Percentiles rank a stretch among this genome's conserved stretches.
These are phyloP conservation scores for Paramecium octaurelia DNA, from an alignment of 73 alveolate genomes.

Conservation along the genomic window DNA sequence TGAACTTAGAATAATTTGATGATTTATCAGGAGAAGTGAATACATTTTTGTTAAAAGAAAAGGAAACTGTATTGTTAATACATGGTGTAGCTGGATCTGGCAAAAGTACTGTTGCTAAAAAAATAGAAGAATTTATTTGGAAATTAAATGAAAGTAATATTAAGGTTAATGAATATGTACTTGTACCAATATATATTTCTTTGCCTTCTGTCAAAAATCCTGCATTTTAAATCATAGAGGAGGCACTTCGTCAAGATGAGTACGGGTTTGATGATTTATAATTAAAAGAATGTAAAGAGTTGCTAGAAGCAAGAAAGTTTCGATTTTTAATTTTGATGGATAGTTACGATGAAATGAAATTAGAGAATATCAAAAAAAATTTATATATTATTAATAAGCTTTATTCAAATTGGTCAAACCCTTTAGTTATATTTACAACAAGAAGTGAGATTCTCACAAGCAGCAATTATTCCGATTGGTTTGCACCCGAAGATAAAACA, in stretches of 20 bases:
- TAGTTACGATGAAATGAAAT: background rate
- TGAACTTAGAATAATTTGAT: background rate
- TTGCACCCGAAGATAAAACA: background rate
- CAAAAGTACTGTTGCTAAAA: background rate
- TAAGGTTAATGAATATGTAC: background rate
- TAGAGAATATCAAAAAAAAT: background rate
- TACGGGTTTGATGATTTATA: background rate
- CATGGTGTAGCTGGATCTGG: conserved; percentile 25
- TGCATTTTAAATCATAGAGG: background rate
- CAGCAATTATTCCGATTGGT: background rate
- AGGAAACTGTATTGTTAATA: background rate
- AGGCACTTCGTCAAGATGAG: background rate
- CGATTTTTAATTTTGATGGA: background rate
- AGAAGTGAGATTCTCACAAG: background rate
- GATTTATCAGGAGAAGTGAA: background rate
- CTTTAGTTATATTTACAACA: background rate
- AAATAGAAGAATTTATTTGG: background rate
- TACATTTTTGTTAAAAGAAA: background rate
- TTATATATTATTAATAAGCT: background rate
- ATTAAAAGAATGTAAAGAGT: background rate
- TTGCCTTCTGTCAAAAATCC: background rate
- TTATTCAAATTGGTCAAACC: background rate
- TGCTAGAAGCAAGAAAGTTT: background rate
- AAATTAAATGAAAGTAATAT: background rate
- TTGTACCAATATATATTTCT: background rate